Conservation (phyloP, 148 eudicot species). For the Chenopodium quinoa region DNA sequence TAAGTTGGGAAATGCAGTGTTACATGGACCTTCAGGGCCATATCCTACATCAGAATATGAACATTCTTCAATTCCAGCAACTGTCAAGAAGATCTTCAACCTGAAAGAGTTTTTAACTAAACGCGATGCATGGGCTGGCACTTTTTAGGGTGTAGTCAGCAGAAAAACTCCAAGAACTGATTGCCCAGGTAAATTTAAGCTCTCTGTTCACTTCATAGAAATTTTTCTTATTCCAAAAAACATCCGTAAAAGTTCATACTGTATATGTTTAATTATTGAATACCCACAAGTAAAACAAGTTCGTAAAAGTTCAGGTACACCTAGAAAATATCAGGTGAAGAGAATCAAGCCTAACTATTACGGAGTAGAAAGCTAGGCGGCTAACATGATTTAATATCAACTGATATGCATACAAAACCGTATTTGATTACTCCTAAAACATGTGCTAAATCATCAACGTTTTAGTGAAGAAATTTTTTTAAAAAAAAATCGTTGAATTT, state of each 20-base stretch:
- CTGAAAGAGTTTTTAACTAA: conserved; percentile 65
- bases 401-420: background rate
- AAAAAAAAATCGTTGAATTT: too few relatives aligned
- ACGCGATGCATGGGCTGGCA: conserved; percentile 83
- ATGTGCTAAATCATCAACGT: background rate
- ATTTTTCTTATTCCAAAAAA: too few relatives aligned
- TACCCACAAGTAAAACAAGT: background rate
- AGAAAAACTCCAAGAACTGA: conserved; percentile 65
- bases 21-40: conserved; percentile 76
- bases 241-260: background rate
- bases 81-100: conserved; percentile 77
- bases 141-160: conserved; percentile 55
- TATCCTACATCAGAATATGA: conserved; percentile 61
- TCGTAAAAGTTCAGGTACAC: background rate
- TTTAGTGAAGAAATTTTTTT: too few relatives aligned
- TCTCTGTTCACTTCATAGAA: background rate
- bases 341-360: background rate
- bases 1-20: conserved; percentile 41
- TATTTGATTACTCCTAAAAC: too few relatives aligned
- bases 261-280: too few relatives aligned
- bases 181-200: conserved; percentile 60
- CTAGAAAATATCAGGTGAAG: background rate
- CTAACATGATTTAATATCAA: background rate
- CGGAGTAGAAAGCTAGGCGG: background rate
- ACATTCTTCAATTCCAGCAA: conserved; percentile 77